These are phyloP conservation scores for Penicillium oxalicum DNA, from an alignment of 2,329 filamentous ascomycete genomes.

Conservation along the genomic window DNA sequence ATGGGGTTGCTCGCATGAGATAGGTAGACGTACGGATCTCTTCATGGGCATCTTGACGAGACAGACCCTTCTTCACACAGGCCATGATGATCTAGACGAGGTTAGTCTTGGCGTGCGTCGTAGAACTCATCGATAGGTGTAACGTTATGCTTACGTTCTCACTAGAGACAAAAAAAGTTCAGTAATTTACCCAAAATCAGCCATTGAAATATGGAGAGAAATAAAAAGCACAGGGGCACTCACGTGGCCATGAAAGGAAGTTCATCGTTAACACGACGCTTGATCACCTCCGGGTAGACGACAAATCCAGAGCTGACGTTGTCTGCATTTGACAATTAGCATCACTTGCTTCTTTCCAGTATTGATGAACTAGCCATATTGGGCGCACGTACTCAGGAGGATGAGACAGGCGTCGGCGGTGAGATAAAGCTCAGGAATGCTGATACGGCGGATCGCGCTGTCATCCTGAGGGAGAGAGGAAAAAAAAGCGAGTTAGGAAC, in stretches of 20 bases:
- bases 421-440: slow-evolving; percentile 62
- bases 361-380: not conserved
- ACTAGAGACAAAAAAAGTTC: slow-evolving; percentile 15
- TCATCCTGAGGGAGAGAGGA: slow-evolving; percentile 52
- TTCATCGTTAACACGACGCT: slow-evolving; percentile 62
- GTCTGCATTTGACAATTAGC: slow-evolving; percentile 40
- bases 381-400: slow-evolving; percentile 27
- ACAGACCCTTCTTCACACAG: slow-evolving; percentile 63
- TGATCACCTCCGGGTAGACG: slow-evolving; percentile 72
- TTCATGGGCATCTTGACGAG: slow-evolving; percentile 78
- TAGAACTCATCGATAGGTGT: not conserved
- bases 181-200: slow-evolving; percentile 7
- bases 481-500: slow-evolving; percentile 12
- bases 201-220: too few relatives aligned
- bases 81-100: slow-evolving; percentile 68
- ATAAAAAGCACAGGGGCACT: slow-evolving; percentile 15
- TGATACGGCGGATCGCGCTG: slow-evolving; percentile 56
- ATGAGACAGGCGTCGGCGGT: slow-evolving; percentile 56
- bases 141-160: slow-evolving; percentile 25
- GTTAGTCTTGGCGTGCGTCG: slow-evolving; percentile 23
- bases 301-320: slow-evolving; percentile 65
- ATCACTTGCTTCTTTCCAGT: too few relatives aligned
- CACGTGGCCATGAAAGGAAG: slow-evolving; percentile 80
- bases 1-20: not conserved
- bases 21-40: slow-evolving; percentile 55